These are phyloP conservation scores for Xylaria intraflava DNA, from an alignment of 495 filamentous ascomycete species.

Conservation along the genomic window DNA sequence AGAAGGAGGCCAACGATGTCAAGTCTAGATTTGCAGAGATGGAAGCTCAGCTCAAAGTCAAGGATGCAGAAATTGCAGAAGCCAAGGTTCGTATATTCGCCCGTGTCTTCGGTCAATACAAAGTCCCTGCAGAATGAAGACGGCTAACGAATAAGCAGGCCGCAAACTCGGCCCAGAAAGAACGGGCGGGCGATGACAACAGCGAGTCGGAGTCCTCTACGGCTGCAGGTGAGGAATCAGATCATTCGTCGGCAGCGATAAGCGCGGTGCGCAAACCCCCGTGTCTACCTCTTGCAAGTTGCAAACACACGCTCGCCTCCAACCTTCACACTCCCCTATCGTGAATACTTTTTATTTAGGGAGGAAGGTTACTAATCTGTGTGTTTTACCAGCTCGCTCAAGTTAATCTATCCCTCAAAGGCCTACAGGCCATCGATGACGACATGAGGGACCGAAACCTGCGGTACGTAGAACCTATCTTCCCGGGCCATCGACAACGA, in stretches of 20 bases:
- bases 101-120: background rate
- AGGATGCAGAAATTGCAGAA: conserved; percentile 50
- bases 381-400: conserved; percentile 41
- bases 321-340: conserved; percentile 1
- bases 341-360: background rate
- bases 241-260: conserved; percentile 50
- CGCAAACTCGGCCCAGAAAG: conserved; percentile 25
- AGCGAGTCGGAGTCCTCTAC: conserved; percentile 23
- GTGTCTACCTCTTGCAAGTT: conserved; percentile 23
- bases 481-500: background rate
- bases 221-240: conserved; percentile 48
- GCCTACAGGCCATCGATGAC: conserved; percentile 41
- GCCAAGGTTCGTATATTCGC: conserved; percentile 34
- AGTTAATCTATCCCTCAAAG: conserved; percentile 37
- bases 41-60: conserved; percentile 41
- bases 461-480: conserved; percentile 16
- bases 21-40: conserved; percentile 40
- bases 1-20: conserved; percentile 31
- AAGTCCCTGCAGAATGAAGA: background rate
- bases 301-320: conserved; percentile 15
- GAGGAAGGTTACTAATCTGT: conserved; percentile 15
- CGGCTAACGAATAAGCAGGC: conserved; percentile 20
- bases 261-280: conserved; percentile 49
- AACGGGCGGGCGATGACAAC: conserved; percentile 29
- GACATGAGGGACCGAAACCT: conserved; percentile 43